phyloP scores from a whole-genome alignment of 306 rosid species.

The Pueraria montana region DNA sequence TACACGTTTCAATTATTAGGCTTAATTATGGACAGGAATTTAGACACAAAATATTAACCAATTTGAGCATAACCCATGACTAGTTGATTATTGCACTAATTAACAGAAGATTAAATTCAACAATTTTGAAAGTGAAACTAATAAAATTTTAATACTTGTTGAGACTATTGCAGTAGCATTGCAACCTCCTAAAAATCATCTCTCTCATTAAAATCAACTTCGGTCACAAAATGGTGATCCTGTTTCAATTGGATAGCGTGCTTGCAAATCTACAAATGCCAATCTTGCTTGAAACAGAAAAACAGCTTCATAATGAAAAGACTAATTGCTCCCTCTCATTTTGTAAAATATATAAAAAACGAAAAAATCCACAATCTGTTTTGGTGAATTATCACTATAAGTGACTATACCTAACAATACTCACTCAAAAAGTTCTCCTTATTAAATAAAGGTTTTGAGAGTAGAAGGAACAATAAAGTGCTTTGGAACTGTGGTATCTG shows the following conservation, averaged over 20 bases:
- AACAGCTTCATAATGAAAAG: constrained; percentile 15
- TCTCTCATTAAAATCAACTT: constrained; percentile 25
- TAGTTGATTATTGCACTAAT: neutral
- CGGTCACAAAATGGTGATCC: neutral
- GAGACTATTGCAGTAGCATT: constrained; percentile 5
- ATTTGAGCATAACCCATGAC: constrained; percentile 6
- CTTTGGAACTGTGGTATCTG: neutral
- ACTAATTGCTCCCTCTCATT: neutral
- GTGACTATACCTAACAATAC: constrained; percentile 12
- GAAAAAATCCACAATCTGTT: neutral
- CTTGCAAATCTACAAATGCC: constrained; percentile 17
- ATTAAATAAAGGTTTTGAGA: neutral
- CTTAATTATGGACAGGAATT: neutral
- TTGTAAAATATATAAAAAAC: neutral
- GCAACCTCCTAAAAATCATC: constrained; percentile 16
- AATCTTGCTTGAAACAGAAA: constrained; percentile 25
- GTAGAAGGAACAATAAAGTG: constrained; percentile 5
- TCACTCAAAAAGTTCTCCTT: constrained; percentile 7
- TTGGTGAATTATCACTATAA: constrained; percentile 7
- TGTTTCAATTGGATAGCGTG: constrained; percentile 12
- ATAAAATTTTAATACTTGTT: neutral
- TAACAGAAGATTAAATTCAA: constrained; percentile 37
- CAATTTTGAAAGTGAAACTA: constrained; percentile 32
- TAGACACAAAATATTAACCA: constrained; percentile 23
- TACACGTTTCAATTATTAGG: neutral